These are phyloP conservation scores for Aspergillus sp. DNA, from an alignment of 2,329 filamentous ascomycete genomes.

Conservation along the genomic window DNA sequence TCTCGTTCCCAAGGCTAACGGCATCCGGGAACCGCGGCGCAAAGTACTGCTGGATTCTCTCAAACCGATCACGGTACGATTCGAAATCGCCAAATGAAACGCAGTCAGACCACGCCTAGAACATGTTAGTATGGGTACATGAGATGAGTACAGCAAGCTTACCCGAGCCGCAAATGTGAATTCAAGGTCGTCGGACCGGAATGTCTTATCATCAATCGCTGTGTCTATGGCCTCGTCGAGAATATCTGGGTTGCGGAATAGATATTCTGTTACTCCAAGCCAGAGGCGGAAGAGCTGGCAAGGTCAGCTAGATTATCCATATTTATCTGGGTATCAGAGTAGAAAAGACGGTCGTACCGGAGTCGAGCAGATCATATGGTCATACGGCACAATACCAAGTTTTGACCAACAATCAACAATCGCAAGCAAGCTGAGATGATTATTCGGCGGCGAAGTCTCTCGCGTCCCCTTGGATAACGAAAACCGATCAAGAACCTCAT, in stretches of 20 bases:
- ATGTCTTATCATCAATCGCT: slow-evolving; percentile 84
- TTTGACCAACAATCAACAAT: slow-evolving; percentile 99
- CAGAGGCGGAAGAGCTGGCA: slow-evolving; percentile 82
- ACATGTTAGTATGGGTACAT: not conserved
- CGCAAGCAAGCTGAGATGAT: slow-evolving; percentile 86
- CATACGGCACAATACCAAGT: slow-evolving; percentile 89
- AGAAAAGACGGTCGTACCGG: slow-evolving; percentile 56
- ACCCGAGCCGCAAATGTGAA: slow-evolving; percentile 92
- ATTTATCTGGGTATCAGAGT: not conserved
- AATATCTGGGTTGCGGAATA: slow-evolving; percentile 79
- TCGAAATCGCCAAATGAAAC: slow-evolving; percentile 91
- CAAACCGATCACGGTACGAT: slow-evolving; percentile 86
- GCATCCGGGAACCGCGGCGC: slow-evolving; percentile 86
- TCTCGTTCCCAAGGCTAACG: slow-evolving; percentile 84
- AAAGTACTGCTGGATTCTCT: slow-evolving; percentile 88
- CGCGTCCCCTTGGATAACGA: slow-evolving; percentile 71
- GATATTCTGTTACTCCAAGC: slow-evolving; percentile 93
- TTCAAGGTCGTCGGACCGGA: slow-evolving; percentile 92
- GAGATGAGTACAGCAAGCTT: slow-evolving; percentile 24
- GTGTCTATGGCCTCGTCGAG: slow-evolving; percentile 83
- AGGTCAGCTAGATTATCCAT: not conserved
- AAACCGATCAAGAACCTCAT: slow-evolving; percentile 84
- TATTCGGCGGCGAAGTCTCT: slow-evolving; percentile 72
- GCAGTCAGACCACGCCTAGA: slow-evolving; percentile 85
- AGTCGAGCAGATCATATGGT: slow-evolving; percentile 99